A percentile compares a stretch with the other conserved stretches of the same genome.
These are phyloP conservation scores for Passiflora organensis DNA, from an alignment of 345 rosid species.

Conservation along the genomic window DNA sequence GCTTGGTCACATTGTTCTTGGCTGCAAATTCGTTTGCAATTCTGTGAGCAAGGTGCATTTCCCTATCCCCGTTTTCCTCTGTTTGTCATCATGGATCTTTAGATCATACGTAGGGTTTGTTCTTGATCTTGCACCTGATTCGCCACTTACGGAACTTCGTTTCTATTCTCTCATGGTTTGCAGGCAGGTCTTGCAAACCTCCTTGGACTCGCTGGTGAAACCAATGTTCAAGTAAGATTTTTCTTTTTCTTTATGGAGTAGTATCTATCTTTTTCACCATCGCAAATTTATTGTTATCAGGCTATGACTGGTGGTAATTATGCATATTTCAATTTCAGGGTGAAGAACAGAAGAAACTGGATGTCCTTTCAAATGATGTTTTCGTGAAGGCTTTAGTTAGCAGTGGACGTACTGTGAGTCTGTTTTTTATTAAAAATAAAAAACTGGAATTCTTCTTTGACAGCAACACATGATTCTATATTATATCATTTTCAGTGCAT, in stretches of 20 bases:
- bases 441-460: too few relatives aligned
- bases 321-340: slow-evolving; percentile 62
- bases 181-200: slow-evolving; percentile 98
- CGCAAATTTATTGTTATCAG: too few relatives aligned
- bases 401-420: slow-evolving; percentile 93
- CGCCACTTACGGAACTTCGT: too few relatives aligned
- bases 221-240: slow-evolving; percentile 75
- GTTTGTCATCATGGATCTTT: too few relatives aligned
- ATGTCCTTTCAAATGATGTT: slow-evolving; percentile 94
- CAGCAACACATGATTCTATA: too few relatives aligned
- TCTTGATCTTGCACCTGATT: too few relatives aligned
- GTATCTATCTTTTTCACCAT: too few relatives aligned
- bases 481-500: slow-evolving; percentile 43
- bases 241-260: too few relatives aligned
- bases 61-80: not conserved
- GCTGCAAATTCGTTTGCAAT: slow-evolving; percentile 97
- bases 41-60: slow-evolving; percentile 73
- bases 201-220: slow-evolving; percentile 94
- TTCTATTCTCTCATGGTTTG: slow-evolving; percentile 3
- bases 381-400: slow-evolving; percentile 87
- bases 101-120: too few relatives aligned
- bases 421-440: too few relatives aligned
- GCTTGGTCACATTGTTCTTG: slow-evolving; percentile 89
- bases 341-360: slow-evolving; percentile 96
- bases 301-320: too few relatives aligned